Evolutionary conservation across 768 basidiomycete species (phyloP).

Genomic region (Gymnopilus junonius): DNA sequence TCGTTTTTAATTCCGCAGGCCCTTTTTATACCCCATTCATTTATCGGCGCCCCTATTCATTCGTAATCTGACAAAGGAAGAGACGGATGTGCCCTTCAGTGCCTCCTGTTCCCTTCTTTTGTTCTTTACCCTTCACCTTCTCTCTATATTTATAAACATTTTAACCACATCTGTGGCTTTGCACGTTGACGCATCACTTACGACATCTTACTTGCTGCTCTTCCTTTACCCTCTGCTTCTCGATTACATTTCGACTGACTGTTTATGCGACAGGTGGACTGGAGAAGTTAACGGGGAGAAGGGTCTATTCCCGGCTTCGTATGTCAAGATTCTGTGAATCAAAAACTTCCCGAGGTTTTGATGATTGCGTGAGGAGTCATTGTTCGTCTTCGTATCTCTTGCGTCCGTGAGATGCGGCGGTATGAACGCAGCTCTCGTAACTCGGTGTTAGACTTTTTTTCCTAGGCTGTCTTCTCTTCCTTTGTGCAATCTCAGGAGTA

Average conservation of each 20-base stretch:
- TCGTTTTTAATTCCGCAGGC: conserved; percentile 7
- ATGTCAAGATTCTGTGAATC: conserved; percentile 49
- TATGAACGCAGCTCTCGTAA: neutral
- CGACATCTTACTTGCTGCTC: conserved; percentile 12
- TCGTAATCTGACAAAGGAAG: conserved; percentile 3
- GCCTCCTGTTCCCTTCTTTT: conserved; percentile 6
- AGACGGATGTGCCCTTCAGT: conserved; percentile 2
- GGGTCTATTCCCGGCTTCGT: conserved; percentile 71
- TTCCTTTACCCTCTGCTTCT: conserved; percentile 2
- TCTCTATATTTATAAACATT: neutral
- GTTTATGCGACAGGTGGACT: conserved; percentile 58
- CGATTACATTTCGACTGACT: conserved; percentile 1
- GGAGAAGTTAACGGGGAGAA: conserved; percentile 61
- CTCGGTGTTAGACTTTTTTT: neutral
- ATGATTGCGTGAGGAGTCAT: neutral
- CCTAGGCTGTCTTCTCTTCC: neutral
- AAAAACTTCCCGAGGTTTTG: neutral
- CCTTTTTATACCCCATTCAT: conserved; percentile 15
- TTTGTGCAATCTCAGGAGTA: neutral
- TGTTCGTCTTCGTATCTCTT: neutral
- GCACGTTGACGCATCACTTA: conserved; percentile 9
- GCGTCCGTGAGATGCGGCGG: neutral
- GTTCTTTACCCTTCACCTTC: conserved; percentile 3
- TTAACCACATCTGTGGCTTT: conserved; percentile 2
- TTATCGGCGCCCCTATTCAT: conserved; percentile 5